phyloP scores from a whole-genome alignment of 78 protist species.

The Blattamonas nauphoetae region DNA sequence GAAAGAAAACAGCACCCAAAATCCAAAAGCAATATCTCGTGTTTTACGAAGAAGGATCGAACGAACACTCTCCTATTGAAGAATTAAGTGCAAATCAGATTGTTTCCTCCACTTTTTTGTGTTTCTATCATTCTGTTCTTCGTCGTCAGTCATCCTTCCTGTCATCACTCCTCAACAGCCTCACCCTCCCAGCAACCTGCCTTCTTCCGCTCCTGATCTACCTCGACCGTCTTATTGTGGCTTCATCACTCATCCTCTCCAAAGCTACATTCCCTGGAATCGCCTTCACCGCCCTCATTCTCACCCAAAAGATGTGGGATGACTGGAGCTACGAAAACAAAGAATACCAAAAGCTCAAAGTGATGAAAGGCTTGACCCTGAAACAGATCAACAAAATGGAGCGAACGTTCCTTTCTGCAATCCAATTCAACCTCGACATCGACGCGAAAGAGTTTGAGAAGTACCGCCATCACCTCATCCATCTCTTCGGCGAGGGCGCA shows the following conservation, averaged over 20 bases:
- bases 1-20: too few relatives aligned
- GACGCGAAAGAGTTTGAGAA: background rate
- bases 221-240: conserved; percentile 21
- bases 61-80: too few relatives aligned
- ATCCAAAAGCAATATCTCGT: too few relatives aligned
- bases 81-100: too few relatives aligned
- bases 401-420: background rate
- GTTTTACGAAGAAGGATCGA: too few relatives aligned
- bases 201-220: conserved; percentile 22
- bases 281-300: background rate
- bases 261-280: background rate
- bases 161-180: too few relatives aligned
- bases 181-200: too few relatives aligned
- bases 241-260: background rate
- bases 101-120: too few relatives aligned
- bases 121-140: too few relatives aligned
- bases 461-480: background rate
- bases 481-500: background rate
- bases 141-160: too few relatives aligned
- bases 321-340: conserved; percentile 7
- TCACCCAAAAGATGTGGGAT: conserved; percentile 15
- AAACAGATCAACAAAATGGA: conserved; percentile 16
- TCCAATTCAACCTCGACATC: conserved; percentile 6
- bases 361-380: background rate
- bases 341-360: conserved; percentile 21